phyloP scores from a whole-genome alignment of 2,329 filamentous ascomycete genomes.

The Tolypocladium album region DNA sequence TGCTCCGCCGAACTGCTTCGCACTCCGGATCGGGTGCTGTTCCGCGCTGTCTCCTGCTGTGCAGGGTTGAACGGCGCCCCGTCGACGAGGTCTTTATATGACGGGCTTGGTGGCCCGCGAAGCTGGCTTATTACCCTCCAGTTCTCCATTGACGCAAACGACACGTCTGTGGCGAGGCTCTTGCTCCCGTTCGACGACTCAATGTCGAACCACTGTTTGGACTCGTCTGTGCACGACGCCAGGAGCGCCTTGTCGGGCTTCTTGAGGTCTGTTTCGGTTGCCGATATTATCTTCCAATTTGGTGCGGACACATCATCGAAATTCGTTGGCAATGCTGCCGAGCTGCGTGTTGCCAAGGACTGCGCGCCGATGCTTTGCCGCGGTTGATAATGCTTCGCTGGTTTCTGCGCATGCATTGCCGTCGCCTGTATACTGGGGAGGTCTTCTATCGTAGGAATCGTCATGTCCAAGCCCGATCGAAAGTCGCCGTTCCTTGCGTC shows the following conservation, averaged over 20 bases:
- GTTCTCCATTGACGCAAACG: constrained; percentile 25
- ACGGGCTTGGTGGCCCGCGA: constrained; percentile 14
- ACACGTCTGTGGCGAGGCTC: constrained; percentile 16
- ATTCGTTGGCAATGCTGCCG: constrained; percentile 16
- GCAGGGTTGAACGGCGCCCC: constrained; percentile 27
- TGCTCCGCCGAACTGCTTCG: constrained; percentile 5
- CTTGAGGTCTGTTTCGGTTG: constrained; percentile 12
- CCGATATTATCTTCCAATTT: constrained; percentile 9
- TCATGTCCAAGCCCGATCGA: constrained; percentile 15
- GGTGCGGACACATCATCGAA: constrained; percentile 5
- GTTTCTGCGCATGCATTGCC: constrained; percentile 3
- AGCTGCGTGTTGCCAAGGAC: constrained; percentile 21
- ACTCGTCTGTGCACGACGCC: constrained; percentile 4
- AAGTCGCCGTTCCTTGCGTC: constrained; percentile 15
- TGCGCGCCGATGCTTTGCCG: constrained; percentile 12
- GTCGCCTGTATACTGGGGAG: constrained; percentile 11
- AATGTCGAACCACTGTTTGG: constrained; percentile 12
- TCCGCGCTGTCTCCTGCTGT: constrained; percentile 14
- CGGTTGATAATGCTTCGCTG: constrained; percentile 6
- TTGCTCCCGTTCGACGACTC: constrained; percentile 10
- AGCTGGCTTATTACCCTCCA: constrained; percentile 18
- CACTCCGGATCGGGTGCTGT: constrained; percentile 6
- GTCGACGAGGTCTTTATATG: constrained; percentile 22
- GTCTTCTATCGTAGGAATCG: constrained; percentile 16
- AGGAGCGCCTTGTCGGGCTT: constrained; percentile 13